These are phyloP conservation scores for Antrodiella citrinella DNA, from an alignment of 768 basidiomycete species.

Conservation along the genomic window DNA sequence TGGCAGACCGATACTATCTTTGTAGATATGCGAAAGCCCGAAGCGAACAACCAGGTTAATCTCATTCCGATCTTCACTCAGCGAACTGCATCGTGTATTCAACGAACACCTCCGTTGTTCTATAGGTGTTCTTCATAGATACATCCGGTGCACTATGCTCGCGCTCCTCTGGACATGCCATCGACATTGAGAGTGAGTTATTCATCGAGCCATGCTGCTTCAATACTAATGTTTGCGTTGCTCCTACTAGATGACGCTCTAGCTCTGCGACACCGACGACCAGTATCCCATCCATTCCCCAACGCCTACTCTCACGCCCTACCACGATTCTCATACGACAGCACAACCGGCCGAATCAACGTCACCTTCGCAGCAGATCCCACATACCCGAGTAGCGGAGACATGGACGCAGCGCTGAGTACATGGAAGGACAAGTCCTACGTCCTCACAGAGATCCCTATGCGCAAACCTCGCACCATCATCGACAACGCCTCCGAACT, in stretches of 20 bases:
- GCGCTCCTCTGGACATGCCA: conserved; percentile 69
- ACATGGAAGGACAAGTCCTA: conserved; percentile 55
- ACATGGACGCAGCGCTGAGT: conserved; percentile 23
- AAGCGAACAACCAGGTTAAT: conserved; percentile 64
- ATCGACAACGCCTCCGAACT: conserved; percentile 66
- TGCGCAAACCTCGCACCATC: conserved; percentile 58
- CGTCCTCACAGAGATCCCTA: conserved; percentile 57
- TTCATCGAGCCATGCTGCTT: conserved; percentile 2
- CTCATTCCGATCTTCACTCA: not conserved
- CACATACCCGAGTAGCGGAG: conserved; percentile 37
- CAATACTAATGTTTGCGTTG: conserved; percentile 1
- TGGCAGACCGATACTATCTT: too few species aligned
- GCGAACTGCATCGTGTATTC: not conserved
- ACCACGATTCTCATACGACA: conserved; percentile 58
- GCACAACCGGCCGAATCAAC: conserved; percentile 47
- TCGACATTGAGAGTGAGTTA: conserved; percentile 65
- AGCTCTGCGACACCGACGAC: conserved; percentile 71
- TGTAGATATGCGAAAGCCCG: conserved; percentile 57
- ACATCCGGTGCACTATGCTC: conserved; percentile 70
- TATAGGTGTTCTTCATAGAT: conserved; percentile 82
- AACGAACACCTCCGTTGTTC: too few species aligned
- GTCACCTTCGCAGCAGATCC: conserved; percentile 60
- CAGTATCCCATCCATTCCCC: conserved; percentile 69
- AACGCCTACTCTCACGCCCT: conserved; percentile 71
- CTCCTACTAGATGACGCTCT: conserved; percentile 46